These are phyloP conservation scores for Solanum clarkiae DNA, from an alignment of 257 asterid genomes.

Conservation along the genomic window DNA sequence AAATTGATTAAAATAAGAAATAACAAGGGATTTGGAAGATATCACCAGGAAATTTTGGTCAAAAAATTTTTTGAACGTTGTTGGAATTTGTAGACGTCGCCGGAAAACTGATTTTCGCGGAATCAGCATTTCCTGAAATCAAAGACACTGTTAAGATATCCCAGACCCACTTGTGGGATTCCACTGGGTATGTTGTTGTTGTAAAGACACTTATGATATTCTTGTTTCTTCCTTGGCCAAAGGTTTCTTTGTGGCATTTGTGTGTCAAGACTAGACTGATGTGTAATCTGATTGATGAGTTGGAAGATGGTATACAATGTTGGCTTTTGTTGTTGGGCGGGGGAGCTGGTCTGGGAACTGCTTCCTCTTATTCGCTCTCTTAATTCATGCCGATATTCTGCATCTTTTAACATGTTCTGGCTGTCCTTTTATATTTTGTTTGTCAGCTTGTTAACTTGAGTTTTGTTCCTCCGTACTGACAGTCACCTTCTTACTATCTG, in stretches of 20 bases:
- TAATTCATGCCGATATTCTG: not conserved
- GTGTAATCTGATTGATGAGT: not conserved
- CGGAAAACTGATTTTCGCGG: too few species aligned
- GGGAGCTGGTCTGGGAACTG: not conserved
- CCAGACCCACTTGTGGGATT: too few species aligned
- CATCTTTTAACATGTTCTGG: not conserved
- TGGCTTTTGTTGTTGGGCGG: not conserved
- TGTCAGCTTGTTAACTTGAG: not conserved
- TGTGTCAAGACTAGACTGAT: not conserved
- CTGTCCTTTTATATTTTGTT: not conserved
- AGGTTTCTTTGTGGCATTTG: not conserved
- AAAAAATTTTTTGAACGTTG: too few species aligned
- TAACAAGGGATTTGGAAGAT: too few species aligned
- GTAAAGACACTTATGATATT: not conserved
- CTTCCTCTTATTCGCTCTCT: not conserved
- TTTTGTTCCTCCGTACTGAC: not conserved
- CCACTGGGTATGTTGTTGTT: too few species aligned
- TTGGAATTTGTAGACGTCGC: too few species aligned
- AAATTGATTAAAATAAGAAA: too few species aligned
- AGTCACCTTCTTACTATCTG: not conserved
- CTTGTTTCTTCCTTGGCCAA: not conserved
- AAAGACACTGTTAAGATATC: too few species aligned
- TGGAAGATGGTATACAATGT: not conserved
- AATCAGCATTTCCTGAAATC: too few species aligned
- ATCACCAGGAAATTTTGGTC: too few species aligned